A percentile compares a stretch with the other conserved stretches of the same genome.
Evolutionary conservation across 305 asterid species (phyloP).

Genomic region (Euphrasia arctica): DNA sequence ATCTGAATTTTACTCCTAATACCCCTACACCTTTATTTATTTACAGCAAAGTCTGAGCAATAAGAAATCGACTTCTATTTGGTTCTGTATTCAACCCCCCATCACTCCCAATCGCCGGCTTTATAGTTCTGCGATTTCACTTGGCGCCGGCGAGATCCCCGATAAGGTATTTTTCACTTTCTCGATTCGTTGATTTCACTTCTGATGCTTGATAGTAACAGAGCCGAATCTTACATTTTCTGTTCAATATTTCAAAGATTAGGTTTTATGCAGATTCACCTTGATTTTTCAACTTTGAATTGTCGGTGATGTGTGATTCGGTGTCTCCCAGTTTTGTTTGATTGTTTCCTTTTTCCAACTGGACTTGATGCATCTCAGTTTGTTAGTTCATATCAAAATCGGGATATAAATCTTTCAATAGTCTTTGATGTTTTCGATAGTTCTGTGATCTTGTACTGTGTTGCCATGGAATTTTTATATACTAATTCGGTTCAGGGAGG

Average conservation of each 20-base stretch:
- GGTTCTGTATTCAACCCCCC: conserved; percentile 6
- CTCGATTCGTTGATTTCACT: conserved; percentile 21
- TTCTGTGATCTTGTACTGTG: not conserved
- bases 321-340: conserved; percentile 18
- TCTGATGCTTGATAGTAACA: conserved; percentile 8
- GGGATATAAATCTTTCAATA: not conserved
- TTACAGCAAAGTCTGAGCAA: conserved; percentile 3
- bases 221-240: conserved; percentile 17
- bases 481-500: conserved; percentile 1
- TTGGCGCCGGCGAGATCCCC: conserved; percentile 44
- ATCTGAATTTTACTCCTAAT: not conserved
- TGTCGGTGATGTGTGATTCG: conserved; percentile 20
- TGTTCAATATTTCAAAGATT: conserved; percentile 12
- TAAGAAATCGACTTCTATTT: conserved; percentile 1
- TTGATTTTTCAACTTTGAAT: conserved; percentile 18
- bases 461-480: not conserved
- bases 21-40: not conserved
- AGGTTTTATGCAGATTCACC: conserved; percentile 23
- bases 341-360: conserved; percentile 12
- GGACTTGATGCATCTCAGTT: conserved; percentile 18
- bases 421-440: conserved; percentile 3
- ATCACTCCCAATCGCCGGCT: conserved; percentile 33
- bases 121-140: conserved; percentile 20
- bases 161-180: conserved; percentile 28
- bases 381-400: conserved; percentile 19